Evolutionary conservation across 139 green algal species (phyloP).

Genomic region (Tetradesmus lagerheimii): DNA sequence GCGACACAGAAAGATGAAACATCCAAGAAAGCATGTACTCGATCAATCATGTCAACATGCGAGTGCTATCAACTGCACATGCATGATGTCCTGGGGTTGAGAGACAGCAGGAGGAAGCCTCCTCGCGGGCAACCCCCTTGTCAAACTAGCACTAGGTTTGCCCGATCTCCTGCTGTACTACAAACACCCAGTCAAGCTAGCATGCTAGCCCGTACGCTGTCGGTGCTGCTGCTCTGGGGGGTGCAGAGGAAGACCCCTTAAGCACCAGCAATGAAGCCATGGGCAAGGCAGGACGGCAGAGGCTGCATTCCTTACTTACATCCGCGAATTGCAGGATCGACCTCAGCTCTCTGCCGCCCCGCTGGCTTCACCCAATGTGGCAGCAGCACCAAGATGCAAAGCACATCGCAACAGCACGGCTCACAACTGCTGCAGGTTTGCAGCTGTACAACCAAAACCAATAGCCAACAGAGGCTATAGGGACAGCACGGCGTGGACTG

Average conservation of each 20-base stretch:
- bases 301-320: too few species aligned
- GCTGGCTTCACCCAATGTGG: neutral
- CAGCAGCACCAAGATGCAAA: neutral
- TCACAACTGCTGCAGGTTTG: neutral
- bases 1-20: too few species aligned
- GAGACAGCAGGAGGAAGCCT: neutral
- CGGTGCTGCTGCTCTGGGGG: neutral
- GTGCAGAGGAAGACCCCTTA: neutral
- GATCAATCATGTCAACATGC: too few species aligned
- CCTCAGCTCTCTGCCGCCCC: neutral
- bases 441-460: too few species aligned
- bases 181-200: neutral
- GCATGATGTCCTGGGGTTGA: neutral
- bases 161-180: neutral
- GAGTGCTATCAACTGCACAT: too few species aligned
- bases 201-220: neutral
- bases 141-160: neutral
- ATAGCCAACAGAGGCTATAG: too few species aligned
- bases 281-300: neutral
- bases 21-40: too few species aligned
- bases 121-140: neutral
- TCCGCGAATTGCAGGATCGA: neutral
- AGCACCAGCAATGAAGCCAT: neutral
- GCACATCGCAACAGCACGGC: too few species aligned
- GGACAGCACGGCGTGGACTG: too few species aligned